phyloP scores from a whole-genome alignment of 345 rosid genomes.

The Boechera retrofracta region DNA sequence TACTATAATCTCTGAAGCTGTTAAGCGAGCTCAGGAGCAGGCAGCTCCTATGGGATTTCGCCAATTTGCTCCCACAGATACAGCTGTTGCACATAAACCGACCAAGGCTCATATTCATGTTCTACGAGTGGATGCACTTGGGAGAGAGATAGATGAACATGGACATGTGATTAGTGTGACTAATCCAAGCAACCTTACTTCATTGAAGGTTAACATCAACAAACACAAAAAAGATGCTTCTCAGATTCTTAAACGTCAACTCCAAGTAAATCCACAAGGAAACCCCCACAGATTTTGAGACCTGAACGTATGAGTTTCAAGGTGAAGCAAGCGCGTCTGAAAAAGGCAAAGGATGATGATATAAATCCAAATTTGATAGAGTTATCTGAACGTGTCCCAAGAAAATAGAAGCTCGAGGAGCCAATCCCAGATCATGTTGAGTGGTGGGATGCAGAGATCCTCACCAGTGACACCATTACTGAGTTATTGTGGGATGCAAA shows the following conservation, averaged over 20 bases:
- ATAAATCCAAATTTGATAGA: slow-evolving; percentile 88
- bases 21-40: slow-evolving; percentile 80
- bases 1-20: slow-evolving; percentile 55
- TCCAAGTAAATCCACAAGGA: slow-evolving; percentile 53
- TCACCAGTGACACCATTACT: slow-evolving; percentile 42
- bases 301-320: slow-evolving; percentile 81
- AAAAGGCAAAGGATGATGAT: slow-evolving; percentile 73
- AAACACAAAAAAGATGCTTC: slow-evolving; percentile 90
- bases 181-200: slow-evolving; percentile 87
- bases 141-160: slow-evolving; percentile 28
- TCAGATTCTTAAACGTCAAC: slow-evolving; percentile 87
- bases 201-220: slow-evolving; percentile 93
- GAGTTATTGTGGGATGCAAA: slow-evolving; percentile 84
- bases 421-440: slow-evolving; percentile 68
- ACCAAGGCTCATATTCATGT: slow-evolving; percentile 82
- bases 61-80: slow-evolving; percentile 74
- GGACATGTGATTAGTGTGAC: slow-evolving; percentile 75
- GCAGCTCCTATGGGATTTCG: slow-evolving; percentile 67
- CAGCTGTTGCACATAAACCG: slow-evolving; percentile 70
- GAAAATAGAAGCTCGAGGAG: slow-evolving; percentile 55
- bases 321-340: slow-evolving; percentile 84
- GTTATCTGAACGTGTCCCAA: slow-evolving; percentile 69
- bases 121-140: slow-evolving; percentile 58
- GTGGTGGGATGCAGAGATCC: slow-evolving; percentile 85
- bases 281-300: slow-evolving; percentile 81